These are phyloP conservation scores for Lasiosphaeriaceae sp. DNA, from an alignment of 495 filamentous ascomycete genomes.

Conservation along the genomic window DNA sequence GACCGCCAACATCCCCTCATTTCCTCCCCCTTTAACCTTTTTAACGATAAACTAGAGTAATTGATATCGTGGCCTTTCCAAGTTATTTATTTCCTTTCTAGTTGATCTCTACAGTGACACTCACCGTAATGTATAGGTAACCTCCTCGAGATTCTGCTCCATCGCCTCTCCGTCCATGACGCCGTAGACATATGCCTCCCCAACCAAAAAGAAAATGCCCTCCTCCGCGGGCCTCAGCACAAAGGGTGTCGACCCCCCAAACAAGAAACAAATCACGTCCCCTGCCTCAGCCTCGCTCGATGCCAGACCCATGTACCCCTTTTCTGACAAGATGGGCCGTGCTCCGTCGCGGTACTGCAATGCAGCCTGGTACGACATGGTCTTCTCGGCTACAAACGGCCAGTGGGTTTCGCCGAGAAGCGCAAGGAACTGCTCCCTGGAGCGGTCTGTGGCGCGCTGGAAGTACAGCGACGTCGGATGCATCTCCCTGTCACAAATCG, in stretches of 20 bases:
- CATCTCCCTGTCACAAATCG: background rate
- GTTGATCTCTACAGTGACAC: too few species aligned
- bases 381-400: background rate
- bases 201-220: background rate
- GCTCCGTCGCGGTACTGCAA: background rate
- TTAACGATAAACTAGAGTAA: too few species aligned
- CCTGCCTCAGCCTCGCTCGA: background rate
- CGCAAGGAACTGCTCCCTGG: background rate
- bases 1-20: too few species aligned
- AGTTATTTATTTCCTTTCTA: too few species aligned
- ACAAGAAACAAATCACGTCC: background rate
- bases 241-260: background rate
- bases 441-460: background rate
- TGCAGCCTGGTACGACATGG: background rate
- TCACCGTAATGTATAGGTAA: too few species aligned
- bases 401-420: background rate
- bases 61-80: too few species aligned
- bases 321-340: background rate
- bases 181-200: conserved; percentile 4
- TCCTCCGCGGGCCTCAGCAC: background rate
- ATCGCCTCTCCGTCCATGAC: conserved; percentile 4
- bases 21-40: too few species aligned
- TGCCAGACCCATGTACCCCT: background rate
- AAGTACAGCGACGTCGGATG: background rate
- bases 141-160: background rate